These are phyloP conservation scores for Aegilops tauschii DNA, from an alignment of 176 grass and related monocot species.

Conservation along the genomic window DNA sequence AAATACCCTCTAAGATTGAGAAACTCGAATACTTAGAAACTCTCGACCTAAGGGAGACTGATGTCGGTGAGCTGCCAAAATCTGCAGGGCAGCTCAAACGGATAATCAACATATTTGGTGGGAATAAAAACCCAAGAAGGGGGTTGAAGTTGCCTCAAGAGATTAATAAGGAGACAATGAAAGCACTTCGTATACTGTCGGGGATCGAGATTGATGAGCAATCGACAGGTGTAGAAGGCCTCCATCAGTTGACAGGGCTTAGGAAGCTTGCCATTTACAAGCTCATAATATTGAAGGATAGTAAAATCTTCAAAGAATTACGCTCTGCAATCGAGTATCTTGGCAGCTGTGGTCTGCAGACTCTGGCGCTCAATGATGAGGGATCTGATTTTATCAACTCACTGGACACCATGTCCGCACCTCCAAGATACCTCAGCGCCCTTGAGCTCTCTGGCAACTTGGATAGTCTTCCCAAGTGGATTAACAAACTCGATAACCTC, in stretches of 20 bases:
- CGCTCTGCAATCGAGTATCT: background rate
- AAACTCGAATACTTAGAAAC: background rate
- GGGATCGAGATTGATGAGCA: background rate
- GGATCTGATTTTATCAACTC: background rate
- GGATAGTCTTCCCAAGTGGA: background rate
- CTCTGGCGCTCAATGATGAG: background rate
- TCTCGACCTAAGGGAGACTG: background rate
- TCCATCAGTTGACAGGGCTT: background rate
- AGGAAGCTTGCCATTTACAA: background rate
- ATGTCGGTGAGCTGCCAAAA: background rate
- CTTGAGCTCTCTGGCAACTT: background rate
- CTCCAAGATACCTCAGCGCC: background rate
- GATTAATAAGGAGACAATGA: background rate
- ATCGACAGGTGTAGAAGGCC: background rate
- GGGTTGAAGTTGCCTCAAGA: background rate
- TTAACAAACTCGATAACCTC: background rate
- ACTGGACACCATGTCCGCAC: background rate
- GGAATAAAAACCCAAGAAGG: background rate
- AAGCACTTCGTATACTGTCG: background rate
- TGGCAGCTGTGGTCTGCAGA: background rate
- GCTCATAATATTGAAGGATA: background rate
- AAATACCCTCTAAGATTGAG: background rate
- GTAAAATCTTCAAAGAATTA: background rate
- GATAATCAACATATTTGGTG: background rate
- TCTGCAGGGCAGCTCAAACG: background rate